Conservation (phyloP, 169 alveolate genomes). For the Plasmodium knowlesi region DNA sequence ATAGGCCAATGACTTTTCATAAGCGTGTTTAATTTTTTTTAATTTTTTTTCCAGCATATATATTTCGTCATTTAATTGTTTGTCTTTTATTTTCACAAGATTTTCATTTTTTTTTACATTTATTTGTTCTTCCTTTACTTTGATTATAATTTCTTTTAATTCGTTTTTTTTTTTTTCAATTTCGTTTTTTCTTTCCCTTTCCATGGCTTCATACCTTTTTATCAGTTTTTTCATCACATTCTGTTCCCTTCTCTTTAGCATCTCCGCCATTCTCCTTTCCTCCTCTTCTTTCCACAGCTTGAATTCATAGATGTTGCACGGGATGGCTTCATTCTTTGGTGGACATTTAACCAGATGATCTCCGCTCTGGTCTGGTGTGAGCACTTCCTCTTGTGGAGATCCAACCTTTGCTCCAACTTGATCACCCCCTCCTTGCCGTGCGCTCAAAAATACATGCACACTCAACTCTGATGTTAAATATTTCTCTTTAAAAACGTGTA, state of each 20-base stretch:
- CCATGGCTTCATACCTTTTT: constrained; percentile 45
- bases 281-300: constrained; percentile 59
- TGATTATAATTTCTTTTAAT: constrained; percentile 50
- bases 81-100: constrained; percentile 31
- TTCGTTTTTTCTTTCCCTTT: constrained; percentile 59
- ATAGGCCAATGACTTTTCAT: constrained; percentile 37
- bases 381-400: background rate
- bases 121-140: constrained; percentile 67
- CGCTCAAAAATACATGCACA: constrained; percentile 3
- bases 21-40: constrained; percentile 50
- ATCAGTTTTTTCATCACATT: constrained; percentile 19
- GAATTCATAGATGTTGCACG: constrained; percentile 41
- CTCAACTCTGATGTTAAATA: constrained; percentile 47
- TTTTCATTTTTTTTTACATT: constrained; percentile 32
- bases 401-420: background rate
- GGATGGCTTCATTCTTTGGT: background rate
- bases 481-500: constrained; percentile 58
- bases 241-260: constrained; percentile 39
- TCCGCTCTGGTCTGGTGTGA: background rate
- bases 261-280: constrained; percentile 11
- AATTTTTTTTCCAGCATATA: constrained; percentile 34
- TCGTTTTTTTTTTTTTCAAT: constrained; percentile 54
- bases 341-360: background rate
- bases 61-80: constrained; percentile 58
- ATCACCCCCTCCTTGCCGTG: background rate